Conservation (phyloP, 768 basidiomycete genomes). For the Porphyrellus cyaneotinctus region DNA sequence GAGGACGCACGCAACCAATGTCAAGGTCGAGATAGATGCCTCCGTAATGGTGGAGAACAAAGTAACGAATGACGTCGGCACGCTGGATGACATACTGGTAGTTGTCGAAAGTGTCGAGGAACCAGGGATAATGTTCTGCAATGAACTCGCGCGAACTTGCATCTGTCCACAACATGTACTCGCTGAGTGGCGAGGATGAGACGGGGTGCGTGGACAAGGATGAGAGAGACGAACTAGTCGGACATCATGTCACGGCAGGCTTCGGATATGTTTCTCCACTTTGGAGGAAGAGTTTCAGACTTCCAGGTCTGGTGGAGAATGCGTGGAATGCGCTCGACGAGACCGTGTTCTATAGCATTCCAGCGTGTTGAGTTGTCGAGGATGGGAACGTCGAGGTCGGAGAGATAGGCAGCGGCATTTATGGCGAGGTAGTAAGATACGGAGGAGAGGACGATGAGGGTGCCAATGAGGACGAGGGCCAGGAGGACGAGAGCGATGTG, state of each 20-base stretch:
- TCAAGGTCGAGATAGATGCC: slow-evolving; percentile 97
- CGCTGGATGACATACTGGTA: slow-evolving; percentile 93
- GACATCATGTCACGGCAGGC: slow-evolving; percentile 89
- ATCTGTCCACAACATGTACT: slow-evolving; percentile 98
- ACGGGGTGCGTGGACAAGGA: slow-evolving; percentile 7
- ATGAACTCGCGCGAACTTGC: slow-evolving; percentile 87
- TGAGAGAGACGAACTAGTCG: slow-evolving; percentile 74
- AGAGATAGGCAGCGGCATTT: slow-evolving; percentile 70
- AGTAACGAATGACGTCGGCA: slow-evolving; percentile 97
- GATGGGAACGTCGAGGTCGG: slow-evolving; percentile 68
- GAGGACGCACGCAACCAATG: slow-evolving; percentile 82
- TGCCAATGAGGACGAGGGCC: slow-evolving; percentile 79
- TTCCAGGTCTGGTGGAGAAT: slow-evolving; percentile 99
- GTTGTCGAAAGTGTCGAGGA: slow-evolving; percentile 87
- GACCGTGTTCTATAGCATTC: slow-evolving; percentile 59
- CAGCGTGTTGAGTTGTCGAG: slow-evolving; percentile 52
- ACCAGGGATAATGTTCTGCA: slow-evolving; percentile 83
- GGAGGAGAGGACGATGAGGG: slow-evolving; percentile 86
- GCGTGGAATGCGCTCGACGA: slow-evolving; percentile 76
- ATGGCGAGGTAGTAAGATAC: slow-evolving; percentile 88
- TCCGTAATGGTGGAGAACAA: slow-evolving; percentile 92
- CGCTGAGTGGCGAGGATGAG: slow-evolving; percentile 43
- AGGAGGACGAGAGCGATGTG: slow-evolving; percentile 52
- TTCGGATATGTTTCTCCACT: slow-evolving; percentile 79
- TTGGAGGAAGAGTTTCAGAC: slow-evolving; percentile 74